Base-by-base conservation (phyloP, 129 eudicot species). In the Tagetes erecta region DNA sequence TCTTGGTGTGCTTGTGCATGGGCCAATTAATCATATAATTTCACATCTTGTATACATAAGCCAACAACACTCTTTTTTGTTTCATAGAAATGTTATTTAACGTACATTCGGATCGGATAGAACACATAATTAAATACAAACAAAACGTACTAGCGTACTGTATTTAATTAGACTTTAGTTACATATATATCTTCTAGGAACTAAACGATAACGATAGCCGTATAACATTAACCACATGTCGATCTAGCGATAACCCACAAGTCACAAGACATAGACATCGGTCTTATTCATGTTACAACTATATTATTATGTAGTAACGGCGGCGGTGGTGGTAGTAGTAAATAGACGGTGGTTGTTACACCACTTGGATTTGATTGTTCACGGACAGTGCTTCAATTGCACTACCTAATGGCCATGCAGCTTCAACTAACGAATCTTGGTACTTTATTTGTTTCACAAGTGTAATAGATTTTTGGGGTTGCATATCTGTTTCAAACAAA, bases 401-500 rank as follows among this genome's bases (percentile, higher is more conserved):
- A 83, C 98, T 93, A 74, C 98, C 98, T n/a, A 93, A 70, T 2
- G 98, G 98, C 98, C 98, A 93, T 34, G 98, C 98, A 10, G 98
- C 98, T 84, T 93, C 98, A 59, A 93, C 98, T 36, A 86, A 80
- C 38, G 95, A 84, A 75, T 86, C 85, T 62, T 85, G 87, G 67
- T 93, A 93, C 64, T 83, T 65, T 0, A 93, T 90, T 60, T 84
- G 79, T 70, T 93, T 92, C 85, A 91, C 97, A 75, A 88, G 78
- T 60, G 95, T 91, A 71, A 91, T 86, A 79, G 77, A 59, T 83
- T 92, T 92, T 82, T 72, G 70, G 2, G 92, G 96, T 20, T 30
- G 85, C 71, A 93, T 76, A 45, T 83, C 98, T 93, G 91, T 76
- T 52, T 11, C 65, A 66, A 79, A 72, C 12, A 64, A 67, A 41